Evolutionary conservation across 106 monocot species (phyloP), one percentile per base, ranked within the genome.

Genomic region (Narthecium ossifragum): DNA sequence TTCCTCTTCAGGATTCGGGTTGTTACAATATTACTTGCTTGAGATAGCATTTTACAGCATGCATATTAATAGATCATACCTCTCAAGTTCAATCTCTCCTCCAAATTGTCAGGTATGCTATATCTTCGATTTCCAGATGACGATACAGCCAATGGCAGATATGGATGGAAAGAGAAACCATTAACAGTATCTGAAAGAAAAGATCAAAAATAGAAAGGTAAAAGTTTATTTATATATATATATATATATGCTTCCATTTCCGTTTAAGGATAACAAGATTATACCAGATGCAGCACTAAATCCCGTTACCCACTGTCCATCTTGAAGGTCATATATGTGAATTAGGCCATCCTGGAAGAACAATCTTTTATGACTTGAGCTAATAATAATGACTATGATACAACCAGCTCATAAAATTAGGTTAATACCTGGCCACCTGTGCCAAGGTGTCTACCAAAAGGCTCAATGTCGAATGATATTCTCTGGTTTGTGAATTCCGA

Each of bases 391-490:
- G 21, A 6, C 47, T 22, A 26, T 46, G 13, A 31, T 22, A 25
- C 31, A 46, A 17, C 20, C 14, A 6, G 46, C 9, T 27, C 5
- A 28, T 28, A 13, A 4, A 55, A 30, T 30, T 55, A 13, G 22
- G 37, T 36, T 26, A 54, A 5, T 72, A 88, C 93, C 94, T 91
- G 73, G 34, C 98, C 98, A 36, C 98, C 98, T 49, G 98, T 79
- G 50, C 80, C 91, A 71, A 98, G 91, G 56, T 91, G 76, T 55
- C 87, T 84, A 9, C 98, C 98, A 67, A 59, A 87, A 64, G 91
- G 84, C 15, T 98, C 98, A 51, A 98, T 91, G 69, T 91, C 98
- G 72, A 98, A 98, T 53, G 87, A 66, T 82, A 98, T 91, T 49
- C 87, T 62, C 62, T 98, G 98, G 67, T 98, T 91, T 46, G 98